These are phyloP conservation scores for Dactylellina sp. DNA, from an alignment of 2,329 filamentous ascomycete species.

Conservation along the genomic window DNA sequence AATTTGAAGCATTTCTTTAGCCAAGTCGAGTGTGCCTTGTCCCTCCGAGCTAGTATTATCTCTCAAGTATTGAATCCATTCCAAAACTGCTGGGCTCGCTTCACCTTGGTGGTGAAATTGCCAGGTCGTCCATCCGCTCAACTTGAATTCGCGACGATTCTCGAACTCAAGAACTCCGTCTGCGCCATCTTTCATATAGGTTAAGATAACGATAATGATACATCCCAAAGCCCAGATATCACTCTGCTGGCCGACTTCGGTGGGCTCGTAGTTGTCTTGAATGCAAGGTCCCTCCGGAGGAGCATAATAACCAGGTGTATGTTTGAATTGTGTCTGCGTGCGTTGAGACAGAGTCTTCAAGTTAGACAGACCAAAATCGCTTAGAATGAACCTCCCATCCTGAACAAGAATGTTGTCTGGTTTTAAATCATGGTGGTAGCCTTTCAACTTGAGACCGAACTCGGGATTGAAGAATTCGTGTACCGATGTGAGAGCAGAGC, in stretches of 20 bases:
- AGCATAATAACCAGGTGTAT: slow-evolving; percentile 44
- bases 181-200: slow-evolving; percentile 28
- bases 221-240: slow-evolving; percentile 61
- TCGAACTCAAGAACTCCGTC: slow-evolving; percentile 10
- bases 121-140: neutral
- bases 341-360: slow-evolving; percentile 37
- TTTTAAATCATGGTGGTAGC: slow-evolving; percentile 62
- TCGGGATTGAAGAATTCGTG: slow-evolving; percentile 57
- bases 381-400: slow-evolving; percentile 58
- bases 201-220: slow-evolving; percentile 59
- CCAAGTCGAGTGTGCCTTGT: neutral
- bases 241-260: slow-evolving; percentile 51
- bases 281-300: slow-evolving; percentile 59
- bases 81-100: slow-evolving; percentile 8
- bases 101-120: slow-evolving; percentile 4
- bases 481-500: slow-evolving; percentile 58
- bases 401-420: slow-evolving; percentile 61
- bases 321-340: slow-evolving; percentile 54
- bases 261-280: neutral
- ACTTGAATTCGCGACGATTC: neutral
- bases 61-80: slow-evolving; percentile 4
- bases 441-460: slow-evolving; percentile 56
- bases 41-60: neutral
- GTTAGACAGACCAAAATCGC: slow-evolving; percentile 60
- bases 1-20: neutral